phyloP scores from a whole-genome alignment of 768 basidiomycete genomes.

The Auriculariales sp. region DNA sequence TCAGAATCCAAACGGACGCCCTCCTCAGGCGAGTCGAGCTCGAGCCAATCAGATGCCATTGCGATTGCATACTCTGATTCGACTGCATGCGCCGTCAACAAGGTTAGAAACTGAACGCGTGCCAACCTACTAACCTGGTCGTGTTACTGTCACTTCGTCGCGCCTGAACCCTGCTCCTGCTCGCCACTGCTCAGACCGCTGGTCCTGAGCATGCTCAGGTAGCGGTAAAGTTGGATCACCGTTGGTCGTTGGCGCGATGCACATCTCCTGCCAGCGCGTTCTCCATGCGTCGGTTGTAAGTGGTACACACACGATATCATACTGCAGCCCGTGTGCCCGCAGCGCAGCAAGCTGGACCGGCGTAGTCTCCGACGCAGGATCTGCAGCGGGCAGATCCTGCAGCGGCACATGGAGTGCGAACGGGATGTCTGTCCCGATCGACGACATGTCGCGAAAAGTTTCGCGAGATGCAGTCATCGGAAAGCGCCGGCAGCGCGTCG shows the following conservation, averaged over 20 bases:
- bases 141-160: constrained; percentile 81
- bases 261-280: constrained; percentile 79
- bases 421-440: constrained; percentile 2
- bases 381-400: constrained; percentile 7
- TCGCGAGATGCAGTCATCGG: too few relatives aligned
- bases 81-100: constrained; percentile 26
- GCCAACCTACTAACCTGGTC: constrained; percentile 49
- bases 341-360: neutral
- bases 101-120: constrained; percentile 4
- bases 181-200: constrained; percentile 78
- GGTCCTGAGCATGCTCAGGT: constrained; percentile 24
- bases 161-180: constrained; percentile 59
- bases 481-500: too few relatives aligned
- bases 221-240: constrained; percentile 16
- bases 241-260: constrained; percentile 43
- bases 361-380: neutral
- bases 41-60: constrained; percentile 87
- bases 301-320: constrained; percentile 66
- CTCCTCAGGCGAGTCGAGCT: constrained; percentile 83
- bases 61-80: constrained; percentile 60
- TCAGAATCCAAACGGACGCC: constrained; percentile 94
- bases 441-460: too few relatives aligned
- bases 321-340: constrained; percentile 49
- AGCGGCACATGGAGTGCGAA: constrained; percentile 12
- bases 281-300: constrained; percentile 83